Evolutionary conservation across 2,329 filamentous ascomycete species (phyloP).

Genomic region (Neoscytalidium dimidiatum): DNA sequence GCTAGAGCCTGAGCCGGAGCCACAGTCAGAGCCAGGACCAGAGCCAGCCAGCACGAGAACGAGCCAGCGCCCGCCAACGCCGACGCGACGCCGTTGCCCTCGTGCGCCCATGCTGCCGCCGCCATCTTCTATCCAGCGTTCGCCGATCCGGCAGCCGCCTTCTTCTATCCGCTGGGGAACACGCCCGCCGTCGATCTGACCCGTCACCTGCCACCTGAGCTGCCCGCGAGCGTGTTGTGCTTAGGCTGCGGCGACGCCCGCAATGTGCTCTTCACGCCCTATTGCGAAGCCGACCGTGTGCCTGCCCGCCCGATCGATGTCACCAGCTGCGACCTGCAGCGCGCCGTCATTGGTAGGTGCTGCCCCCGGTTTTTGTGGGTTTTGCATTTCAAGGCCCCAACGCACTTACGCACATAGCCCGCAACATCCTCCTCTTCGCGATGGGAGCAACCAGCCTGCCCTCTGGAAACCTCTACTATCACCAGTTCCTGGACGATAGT

Average conservation of each 20-base stretch:
- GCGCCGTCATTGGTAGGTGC: slow-evolving; percentile 51
- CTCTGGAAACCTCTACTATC: slow-evolving; percentile 60
- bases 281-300: background rate
- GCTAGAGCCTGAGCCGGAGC: no score
- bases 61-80: no score
- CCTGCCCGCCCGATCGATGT: slow-evolving; percentile 46
- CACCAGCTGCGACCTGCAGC: slow-evolving; percentile 58
- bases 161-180: slow-evolving; percentile 47
- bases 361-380: slow-evolving; percentile 20
- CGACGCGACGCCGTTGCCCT: background rate
- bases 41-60: no score
- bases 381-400: background rate
- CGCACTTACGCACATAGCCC: slow-evolving; percentile 41
- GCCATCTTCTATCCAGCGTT: background rate
- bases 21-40: no score
- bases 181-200: slow-evolving; percentile 55
- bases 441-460: slow-evolving; percentile 52
- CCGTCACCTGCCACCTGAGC: slow-evolving; percentile 50
- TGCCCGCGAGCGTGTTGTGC: slow-evolving; percentile 53
- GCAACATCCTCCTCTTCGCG: slow-evolving; percentile 57
- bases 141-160: slow-evolving; percentile 20
- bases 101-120: background rate
- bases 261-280: slow-evolving; percentile 56
- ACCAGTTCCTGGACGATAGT: slow-evolving; percentile 48
- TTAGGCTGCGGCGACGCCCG: slow-evolving; percentile 59